Evolutionary conservation across 2,329 filamentous ascomycete species (phyloP).

Genomic region (Trichoderma sp.): DNA sequence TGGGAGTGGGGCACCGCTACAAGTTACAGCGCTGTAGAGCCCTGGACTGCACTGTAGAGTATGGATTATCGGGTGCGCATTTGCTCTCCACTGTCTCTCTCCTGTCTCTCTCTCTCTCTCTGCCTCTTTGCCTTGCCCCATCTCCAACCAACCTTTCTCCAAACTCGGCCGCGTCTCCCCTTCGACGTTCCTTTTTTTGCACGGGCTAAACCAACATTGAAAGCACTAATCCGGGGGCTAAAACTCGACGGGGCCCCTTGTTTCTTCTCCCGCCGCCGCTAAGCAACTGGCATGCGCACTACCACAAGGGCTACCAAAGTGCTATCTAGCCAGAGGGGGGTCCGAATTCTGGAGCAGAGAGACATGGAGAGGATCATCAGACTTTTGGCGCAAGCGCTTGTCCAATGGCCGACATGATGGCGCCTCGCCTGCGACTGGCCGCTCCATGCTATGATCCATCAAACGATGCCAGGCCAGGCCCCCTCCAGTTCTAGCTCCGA

Average conservation of each 20-base stretch:
- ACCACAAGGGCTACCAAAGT: too few species aligned
- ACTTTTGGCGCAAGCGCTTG: not conserved
- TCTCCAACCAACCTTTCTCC: not conserved
- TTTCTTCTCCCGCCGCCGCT: not conserved
- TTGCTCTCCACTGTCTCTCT: too few species aligned
- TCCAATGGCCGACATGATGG: not conserved
- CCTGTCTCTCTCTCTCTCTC: not conserved
- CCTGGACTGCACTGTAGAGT: too few species aligned
- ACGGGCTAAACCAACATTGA: not conserved
- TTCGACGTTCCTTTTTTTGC: not conserved
- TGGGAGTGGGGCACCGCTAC: not conserved
- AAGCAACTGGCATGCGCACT: slow-evolving; percentile 1
- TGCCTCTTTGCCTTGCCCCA: not conserved
- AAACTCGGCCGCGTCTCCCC: not conserved
- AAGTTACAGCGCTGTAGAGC: too few species aligned
- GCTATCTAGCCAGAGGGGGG: too few species aligned
- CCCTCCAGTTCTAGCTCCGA: not conserved
- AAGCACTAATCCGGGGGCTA: not conserved
- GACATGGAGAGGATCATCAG: not conserved
- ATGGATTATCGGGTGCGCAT: not conserved
- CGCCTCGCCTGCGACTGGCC: not conserved
- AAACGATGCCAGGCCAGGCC: not conserved
- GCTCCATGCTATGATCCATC: not conserved
- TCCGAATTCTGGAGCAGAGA: too few species aligned
- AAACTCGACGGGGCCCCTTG: not conserved